Evolutionary conservation across 805 yeast genomes (phyloP), one percentile per base, ranked within the genome.

Genomic region (Zygoascus flipseniorum): DNA sequence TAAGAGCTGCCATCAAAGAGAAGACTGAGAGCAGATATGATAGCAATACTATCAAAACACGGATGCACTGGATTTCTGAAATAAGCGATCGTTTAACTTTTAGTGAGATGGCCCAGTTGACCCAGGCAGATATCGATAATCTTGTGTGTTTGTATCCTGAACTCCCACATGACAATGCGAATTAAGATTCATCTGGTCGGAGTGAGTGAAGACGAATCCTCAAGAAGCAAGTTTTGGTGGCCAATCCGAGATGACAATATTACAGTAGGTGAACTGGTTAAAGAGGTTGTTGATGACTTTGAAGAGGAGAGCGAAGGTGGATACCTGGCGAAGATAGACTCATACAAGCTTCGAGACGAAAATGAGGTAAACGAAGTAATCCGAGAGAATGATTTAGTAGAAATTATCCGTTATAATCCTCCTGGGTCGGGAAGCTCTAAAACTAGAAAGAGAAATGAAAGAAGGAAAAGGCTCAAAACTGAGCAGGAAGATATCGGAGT

Each of bases 31-130:
- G 81, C 2, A 75, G 72, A 39, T 81, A 76, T 53, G 69, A 72
- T n/a, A 56, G 59, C 8, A 54, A 54, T 5, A 52, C 62, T 8
- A 80, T 84, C 44, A 80, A 81, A 52, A 67, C 69, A 2, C 72
- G 93, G 55, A 86, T 86, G 93, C 75, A 73, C 18, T 82, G 90
- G 85, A 82, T 85, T 65, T 81, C 78, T 48, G 68, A 66, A 2
- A 71, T 83, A 41, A 85, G 90, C 2, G 92, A 86, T 64, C 68
- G 69, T 50, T 80, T 77, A 65, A 62, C 76, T 10, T 74, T 83
- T 54, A 73, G 75, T 54, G 77, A 85, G 60, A 82, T 90, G 83
- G 78, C 86, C 53, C 61, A 60, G 20, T 54, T 69, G 47, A 50
- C 56, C 10, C 63, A 60, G 14, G 50, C 37, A 58, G 64, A 66